Evolutionary conservation across 164 flowering plant genomes (phyloP), one percentile per base, ranked within the genome.

Genomic region (Taxillus chinensis): DNA sequence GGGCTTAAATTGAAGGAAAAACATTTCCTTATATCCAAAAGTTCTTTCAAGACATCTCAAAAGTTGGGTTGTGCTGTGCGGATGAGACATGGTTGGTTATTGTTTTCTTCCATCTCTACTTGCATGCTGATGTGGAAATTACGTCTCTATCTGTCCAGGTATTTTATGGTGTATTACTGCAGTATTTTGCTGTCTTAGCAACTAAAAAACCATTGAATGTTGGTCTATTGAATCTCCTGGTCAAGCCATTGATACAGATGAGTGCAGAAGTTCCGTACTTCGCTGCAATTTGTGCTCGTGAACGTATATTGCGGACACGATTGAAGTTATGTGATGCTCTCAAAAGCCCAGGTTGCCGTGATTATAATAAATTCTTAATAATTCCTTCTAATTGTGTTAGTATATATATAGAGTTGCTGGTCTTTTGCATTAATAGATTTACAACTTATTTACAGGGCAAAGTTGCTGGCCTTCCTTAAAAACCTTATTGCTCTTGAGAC

Each of bases 281-380:
- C 78, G 88, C 99, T 40, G 96, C 95, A 57, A 85, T 87, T 48
- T 95, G 97, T 85, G 99, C 97, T 68, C 89, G 97, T 59, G 82
- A 89, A 62, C 68, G 98, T 49, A 70, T 95, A 58, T 67, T 70
- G 57, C 75, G 65, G 8, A 84, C 78, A 17, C 80, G 96, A 41
- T 69, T 74, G 43, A 86, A 78, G 51, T 79, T 91, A 65, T 83
- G 82, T 70, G 85, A 82, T 63, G 84, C 80, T 63, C 55, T 89
- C 42, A 91, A 83, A 71, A 74, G 73, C 55, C 73, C 82, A 79
- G 96, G 99, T 86, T 15, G 59, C 62, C 57, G 7, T 3, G 57
- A 15, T 27, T 66, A 5, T 61, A 49, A 16, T 57, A 51, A 4
- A 39, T 37, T 61, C 62, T 64, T 62, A 15, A 39, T 49, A 56